Conservation (phyloP, 306 rosid species). For the Macrotyloma uniflorum region DNA sequence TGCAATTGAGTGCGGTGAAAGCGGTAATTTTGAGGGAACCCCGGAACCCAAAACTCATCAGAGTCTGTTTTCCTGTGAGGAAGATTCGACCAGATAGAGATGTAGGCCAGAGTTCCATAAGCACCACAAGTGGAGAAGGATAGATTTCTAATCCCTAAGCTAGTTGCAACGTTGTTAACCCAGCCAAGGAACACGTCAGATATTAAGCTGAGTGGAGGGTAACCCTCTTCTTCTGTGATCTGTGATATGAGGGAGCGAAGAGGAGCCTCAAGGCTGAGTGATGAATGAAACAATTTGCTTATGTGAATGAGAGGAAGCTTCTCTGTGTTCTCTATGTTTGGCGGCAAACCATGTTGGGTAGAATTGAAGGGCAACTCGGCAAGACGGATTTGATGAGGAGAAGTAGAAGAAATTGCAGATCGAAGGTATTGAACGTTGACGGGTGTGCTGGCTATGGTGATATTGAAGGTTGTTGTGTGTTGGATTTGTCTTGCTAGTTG, state of each 20-base stretch:
- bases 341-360: conserved; percentile 55
- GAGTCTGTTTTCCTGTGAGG: conserved; percentile 56
- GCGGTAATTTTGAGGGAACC: conserved; percentile 59
- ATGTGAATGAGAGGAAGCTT: conserved; percentile 44
- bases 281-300: conserved; percentile 39
- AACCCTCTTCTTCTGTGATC: conserved; percentile 49
- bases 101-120: conserved; percentile 67
- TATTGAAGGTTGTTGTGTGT: conserved; percentile 39
- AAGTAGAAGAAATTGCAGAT: conserved; percentile 42
- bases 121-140: conserved; percentile 71
- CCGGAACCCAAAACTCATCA: conserved; percentile 58
- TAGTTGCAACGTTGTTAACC: conserved; percentile 57
- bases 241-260: conserved; percentile 41
- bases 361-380: conserved; percentile 53
- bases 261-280: conserved; percentile 57
- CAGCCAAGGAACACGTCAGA: conserved; percentile 68
- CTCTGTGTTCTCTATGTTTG: conserved; percentile 65
- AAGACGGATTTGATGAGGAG: conserved; percentile 33
- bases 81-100: conserved; percentile 66
- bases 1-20: conserved; percentile 60
- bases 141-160: conserved; percentile 44
- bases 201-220: conserved; percentile 43
- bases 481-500: conserved; percentile 63
- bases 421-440: conserved; percentile 66
- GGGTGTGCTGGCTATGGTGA: conserved; percentile 69